A percentile compares a stretch with the other conserved stretches of the same genome.
Conservation (phyloP, 768 basidiomycete species). For the Mycena vitilis region DNA sequence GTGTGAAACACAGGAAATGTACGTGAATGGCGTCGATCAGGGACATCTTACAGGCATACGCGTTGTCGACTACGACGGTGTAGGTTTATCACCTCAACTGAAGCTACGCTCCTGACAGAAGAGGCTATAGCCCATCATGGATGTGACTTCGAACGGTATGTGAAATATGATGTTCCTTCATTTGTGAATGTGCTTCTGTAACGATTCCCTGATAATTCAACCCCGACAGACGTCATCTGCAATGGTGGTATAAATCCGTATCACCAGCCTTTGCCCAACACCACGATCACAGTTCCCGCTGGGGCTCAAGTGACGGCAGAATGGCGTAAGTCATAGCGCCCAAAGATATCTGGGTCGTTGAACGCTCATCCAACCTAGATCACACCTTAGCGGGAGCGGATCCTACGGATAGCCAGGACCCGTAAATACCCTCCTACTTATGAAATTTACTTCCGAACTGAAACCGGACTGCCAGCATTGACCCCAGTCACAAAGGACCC, state of each 20-base stretch:
- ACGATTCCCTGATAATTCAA: background rate
- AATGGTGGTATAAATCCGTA: constrained; percentile 71
- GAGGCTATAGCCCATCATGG: constrained; percentile 59
- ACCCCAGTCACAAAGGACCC: constrained; percentile 64
- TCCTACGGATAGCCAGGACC: constrained; percentile 55
- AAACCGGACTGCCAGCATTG: constrained; percentile 44
- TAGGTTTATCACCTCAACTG: constrained; percentile 33
- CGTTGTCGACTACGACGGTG: constrained; percentile 58
- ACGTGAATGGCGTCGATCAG: constrained; percentile 63
- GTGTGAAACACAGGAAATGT: constrained; percentile 51
- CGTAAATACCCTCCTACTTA: constrained; percentile 41
- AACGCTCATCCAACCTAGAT: constrained; percentile 23
- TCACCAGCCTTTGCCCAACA: constrained; percentile 56
- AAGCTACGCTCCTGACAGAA: background rate
- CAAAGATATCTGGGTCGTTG: background rate
- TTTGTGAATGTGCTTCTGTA: background rate
- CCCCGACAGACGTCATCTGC: constrained; percentile 56
- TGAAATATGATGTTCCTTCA: background rate
- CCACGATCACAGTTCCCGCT: constrained; percentile 61
- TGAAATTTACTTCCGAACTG: background rate
- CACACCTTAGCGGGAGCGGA: constrained; percentile 59
- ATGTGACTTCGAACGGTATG: constrained; percentile 62
- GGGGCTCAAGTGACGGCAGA: constrained; percentile 65
- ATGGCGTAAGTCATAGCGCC: constrained; percentile 50
- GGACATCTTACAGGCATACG: constrained; percentile 56